These are phyloP conservation scores for Phytophthora palmivora DNA, from an alignment of 352 stramenopile genomes.

Conservation along the genomic window DNA sequence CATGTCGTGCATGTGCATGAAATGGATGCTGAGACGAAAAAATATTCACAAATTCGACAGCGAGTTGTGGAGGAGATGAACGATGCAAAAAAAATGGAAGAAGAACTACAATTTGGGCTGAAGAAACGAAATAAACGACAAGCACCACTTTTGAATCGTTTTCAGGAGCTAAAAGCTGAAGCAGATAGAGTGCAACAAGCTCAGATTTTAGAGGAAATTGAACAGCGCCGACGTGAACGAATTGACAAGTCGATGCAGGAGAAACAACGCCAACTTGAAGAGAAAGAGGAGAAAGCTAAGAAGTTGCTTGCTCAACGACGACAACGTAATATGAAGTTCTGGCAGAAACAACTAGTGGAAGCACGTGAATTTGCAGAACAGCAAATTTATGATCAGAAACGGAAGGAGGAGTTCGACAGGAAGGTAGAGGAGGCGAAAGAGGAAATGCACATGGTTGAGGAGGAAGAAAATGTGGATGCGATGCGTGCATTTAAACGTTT, in stretches of 20 bases:
- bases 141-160: constrained; percentile 57
- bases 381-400: constrained; percentile 41
- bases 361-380: constrained; percentile 54
- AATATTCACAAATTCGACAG: constrained; percentile 58
- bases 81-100: constrained; percentile 36
- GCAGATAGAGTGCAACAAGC: constrained; percentile 48
- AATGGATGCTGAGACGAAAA: constrained; percentile 68
- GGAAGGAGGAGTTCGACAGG: constrained; percentile 31
- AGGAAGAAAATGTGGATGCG: constrained; percentile 41
- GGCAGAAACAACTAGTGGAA: constrained; percentile 69
- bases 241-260: constrained; percentile 48
- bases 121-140: constrained; percentile 68
- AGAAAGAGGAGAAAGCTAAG: constrained; percentile 30
- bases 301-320: constrained; percentile 36
- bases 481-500: constrained; percentile 24
- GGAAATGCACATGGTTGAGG: constrained; percentile 42
- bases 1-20: constrained; percentile 64
- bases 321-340: constrained; percentile 72
- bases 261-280: constrained; percentile 37
- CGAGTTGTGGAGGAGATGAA: constrained; percentile 52
- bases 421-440: constrained; percentile 43
- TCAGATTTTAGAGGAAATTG: constrained; percentile 47
- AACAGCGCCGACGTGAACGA: constrained; percentile 42
- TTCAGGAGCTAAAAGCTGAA: constrained; percentile 49
- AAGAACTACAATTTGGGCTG: constrained; percentile 59